These are phyloP conservation scores for Solanum lycopersicoides DNA, from an alignment of 257 asterid genomes.

Conservation along the genomic window DNA sequence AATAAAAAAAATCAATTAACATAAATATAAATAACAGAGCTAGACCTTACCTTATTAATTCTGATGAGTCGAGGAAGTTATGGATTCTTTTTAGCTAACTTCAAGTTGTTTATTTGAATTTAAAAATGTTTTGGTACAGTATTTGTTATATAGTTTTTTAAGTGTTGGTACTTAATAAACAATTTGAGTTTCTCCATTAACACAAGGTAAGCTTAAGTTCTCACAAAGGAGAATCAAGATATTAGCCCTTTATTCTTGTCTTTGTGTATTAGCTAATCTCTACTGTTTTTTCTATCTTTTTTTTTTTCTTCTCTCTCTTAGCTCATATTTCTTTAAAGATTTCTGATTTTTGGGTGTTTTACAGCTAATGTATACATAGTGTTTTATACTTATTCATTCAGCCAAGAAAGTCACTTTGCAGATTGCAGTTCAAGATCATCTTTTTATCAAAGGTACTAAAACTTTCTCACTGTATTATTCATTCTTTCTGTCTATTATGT, in stretches of 20 bases:
- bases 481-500: background rate
- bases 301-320: background rate
- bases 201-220: background rate
- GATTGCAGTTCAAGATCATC: background rate
- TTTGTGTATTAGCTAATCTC: background rate
- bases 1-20: no score
- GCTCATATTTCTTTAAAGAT: background rate
- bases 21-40: background rate
- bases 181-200: background rate
- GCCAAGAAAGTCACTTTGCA: background rate
- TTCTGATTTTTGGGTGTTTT: background rate
- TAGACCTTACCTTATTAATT: background rate
- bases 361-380: background rate
- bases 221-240: background rate
- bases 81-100: constrained; percentile 2
- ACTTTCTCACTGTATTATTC: background rate
- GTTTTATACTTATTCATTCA: constrained; percentile 4
- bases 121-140: constrained; percentile 8
- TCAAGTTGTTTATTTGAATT: background rate
- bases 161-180: background rate
- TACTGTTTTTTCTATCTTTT: background rate
- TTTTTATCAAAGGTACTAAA: constrained; percentile 6
- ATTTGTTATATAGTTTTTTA: background rate
- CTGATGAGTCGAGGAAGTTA: background rate
- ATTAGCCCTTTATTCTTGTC: background rate